Evolutionary conservation across 352 stramenopile genomes (phyloP).

Genomic region (Pythium sp.): DNA sequence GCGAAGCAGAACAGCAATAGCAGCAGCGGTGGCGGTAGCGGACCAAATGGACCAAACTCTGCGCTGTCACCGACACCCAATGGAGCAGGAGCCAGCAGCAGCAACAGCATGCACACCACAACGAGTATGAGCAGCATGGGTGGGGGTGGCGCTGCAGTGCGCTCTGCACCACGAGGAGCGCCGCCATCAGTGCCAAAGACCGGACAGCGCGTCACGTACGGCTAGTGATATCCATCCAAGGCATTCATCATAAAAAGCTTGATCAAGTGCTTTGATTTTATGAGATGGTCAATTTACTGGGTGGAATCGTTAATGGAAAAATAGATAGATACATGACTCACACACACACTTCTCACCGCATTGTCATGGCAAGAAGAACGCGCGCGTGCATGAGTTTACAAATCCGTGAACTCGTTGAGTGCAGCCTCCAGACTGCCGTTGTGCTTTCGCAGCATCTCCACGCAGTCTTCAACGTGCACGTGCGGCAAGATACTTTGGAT

Average conservation of each 20-base stretch:
- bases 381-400: constrained; percentile 29
- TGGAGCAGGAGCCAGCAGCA: constrained; percentile 8
- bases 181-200: constrained; percentile 19
- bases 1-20: constrained; percentile 51
- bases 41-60: not conserved
- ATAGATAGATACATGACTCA: constrained; percentile 1
- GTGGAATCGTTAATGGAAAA: not conserved
- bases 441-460: constrained; percentile 48
- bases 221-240: not conserved
- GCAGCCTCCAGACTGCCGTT: constrained; percentile 56
- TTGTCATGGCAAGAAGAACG: not conserved
- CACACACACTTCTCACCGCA: not conserved
- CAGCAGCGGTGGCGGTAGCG: constrained; percentile 2
- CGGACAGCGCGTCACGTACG: constrained; percentile 9
- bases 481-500: constrained; percentile 58
- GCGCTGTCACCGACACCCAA: constrained; percentile 4
- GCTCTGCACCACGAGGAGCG: constrained; percentile 7
- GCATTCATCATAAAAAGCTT: not conserved
- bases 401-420: constrained; percentile 58
- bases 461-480: constrained; percentile 38
- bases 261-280: not conserved
- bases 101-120: constrained; percentile 28
- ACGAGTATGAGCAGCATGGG: constrained; percentile 36
- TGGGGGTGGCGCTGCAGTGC: constrained; percentile 12
- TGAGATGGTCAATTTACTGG: not conserved